Conservation (phyloP, 305 asterid genomes). For the Caryopteris hybrid region DNA sequence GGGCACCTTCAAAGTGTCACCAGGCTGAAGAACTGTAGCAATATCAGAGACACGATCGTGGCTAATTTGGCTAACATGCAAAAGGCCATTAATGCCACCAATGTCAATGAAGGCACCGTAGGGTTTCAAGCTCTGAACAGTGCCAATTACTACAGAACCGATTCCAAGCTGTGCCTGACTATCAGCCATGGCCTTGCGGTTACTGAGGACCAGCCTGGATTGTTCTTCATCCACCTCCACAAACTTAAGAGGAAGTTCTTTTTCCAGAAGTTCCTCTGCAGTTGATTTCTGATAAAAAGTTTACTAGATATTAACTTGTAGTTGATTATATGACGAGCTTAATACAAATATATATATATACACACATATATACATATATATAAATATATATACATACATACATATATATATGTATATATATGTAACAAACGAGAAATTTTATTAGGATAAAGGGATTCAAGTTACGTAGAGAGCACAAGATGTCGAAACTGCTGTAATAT, state of each 20-base stretch:
- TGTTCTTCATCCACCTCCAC: conserved; percentile 94
- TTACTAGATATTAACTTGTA: neutral
- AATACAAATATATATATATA: too few relatives aligned
- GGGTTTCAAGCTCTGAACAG: conserved; percentile 93
- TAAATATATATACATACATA: too few relatives aligned
- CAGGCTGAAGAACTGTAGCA: conserved; percentile 90
- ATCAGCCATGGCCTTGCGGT: conserved; percentile 95
- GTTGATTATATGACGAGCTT: neutral
- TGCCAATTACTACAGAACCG: conserved; percentile 85
- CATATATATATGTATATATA: too few relatives aligned
- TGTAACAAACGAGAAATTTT: too few relatives aligned
- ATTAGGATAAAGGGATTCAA: too few relatives aligned
- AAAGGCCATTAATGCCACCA: conserved; percentile 90
- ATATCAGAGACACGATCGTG: conserved; percentile 93
- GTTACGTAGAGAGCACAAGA: too few relatives aligned
- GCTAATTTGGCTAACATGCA: conserved; percentile 94
- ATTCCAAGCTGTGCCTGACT: conserved; percentile 97
- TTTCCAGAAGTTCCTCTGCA: conserved; percentile 84
- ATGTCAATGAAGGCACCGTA: conserved; percentile 97
- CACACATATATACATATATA: too few relatives aligned
- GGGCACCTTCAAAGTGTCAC: conserved; percentile 82
- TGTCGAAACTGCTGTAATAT: too few relatives aligned
- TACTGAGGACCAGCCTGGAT: conserved; percentile 82
- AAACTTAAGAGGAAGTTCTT: conserved; percentile 83
- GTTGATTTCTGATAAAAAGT: conserved; percentile 61